Conservation (phyloP, 495 filamentous ascomycete species). For the Aspergillus steynii region DNA sequence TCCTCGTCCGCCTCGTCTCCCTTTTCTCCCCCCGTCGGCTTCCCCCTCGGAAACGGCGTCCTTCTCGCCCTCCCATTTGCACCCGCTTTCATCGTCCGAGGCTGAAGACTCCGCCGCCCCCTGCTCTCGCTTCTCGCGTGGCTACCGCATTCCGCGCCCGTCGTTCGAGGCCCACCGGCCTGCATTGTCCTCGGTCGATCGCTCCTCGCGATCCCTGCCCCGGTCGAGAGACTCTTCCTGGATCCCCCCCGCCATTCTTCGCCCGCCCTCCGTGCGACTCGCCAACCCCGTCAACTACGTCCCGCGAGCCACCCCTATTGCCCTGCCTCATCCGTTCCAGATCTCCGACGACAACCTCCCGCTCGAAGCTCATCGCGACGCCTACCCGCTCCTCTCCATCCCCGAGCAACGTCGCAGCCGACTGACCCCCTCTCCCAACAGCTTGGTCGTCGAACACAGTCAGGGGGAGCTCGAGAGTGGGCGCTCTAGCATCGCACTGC, state of each 20-base stretch:
- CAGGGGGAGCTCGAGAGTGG: slow-evolving; percentile 55
- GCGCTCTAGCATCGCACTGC: slow-evolving; percentile 67
- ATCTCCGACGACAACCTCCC: slow-evolving; percentile 43
- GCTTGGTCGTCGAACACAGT: slow-evolving; percentile 66
- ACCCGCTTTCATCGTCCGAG: slow-evolving; percentile 33
- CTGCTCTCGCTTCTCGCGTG: slow-evolving; percentile 16
- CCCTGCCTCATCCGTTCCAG: slow-evolving; percentile 28
- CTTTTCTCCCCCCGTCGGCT: slow-evolving; percentile 18
- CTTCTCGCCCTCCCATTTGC: slow-evolving; percentile 24
- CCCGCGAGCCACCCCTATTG: slow-evolving; percentile 45
- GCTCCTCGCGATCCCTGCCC: slow-evolving; percentile 13
- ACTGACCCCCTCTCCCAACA: slow-evolving; percentile 53
- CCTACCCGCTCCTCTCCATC: slow-evolving; percentile 68
- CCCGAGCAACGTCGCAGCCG: slow-evolving; percentile 65
- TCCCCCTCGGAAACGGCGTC: slow-evolving; percentile 38
- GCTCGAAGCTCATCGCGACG: slow-evolving; percentile 47
- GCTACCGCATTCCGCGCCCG: slow-evolving; percentile 26
- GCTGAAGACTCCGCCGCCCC: slow-evolving; percentile 26
- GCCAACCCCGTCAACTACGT: slow-evolving; percentile 53
- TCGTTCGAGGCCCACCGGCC: slow-evolving; percentile 26
- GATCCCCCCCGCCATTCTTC: slow-evolving; percentile 25
- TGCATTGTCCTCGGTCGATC: slow-evolving; percentile 17
- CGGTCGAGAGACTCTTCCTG: slow-evolving; percentile 15
- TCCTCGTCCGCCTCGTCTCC: slow-evolving; percentile 14
- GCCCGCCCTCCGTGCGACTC: slow-evolving; percentile 43